These are phyloP conservation scores for Yamadazyma membranifaciens DNA, from an alignment of 1,139 yeast species.

Conservation along the genomic window DNA sequence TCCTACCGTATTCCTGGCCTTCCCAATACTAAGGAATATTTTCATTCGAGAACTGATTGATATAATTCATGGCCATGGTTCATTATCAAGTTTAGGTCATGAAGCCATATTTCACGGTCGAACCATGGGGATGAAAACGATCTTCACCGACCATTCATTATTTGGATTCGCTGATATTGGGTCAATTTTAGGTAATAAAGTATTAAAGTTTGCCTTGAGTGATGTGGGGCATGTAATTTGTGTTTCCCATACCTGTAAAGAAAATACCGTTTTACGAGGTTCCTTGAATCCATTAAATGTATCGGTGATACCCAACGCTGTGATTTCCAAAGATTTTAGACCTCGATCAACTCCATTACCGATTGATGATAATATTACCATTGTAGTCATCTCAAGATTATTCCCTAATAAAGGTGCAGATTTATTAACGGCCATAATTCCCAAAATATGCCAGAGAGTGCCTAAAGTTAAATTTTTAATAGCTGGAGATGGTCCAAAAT, in stretches of 20 bases:
- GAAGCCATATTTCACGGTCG: slow-evolving; percentile 90
- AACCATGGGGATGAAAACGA: slow-evolving; percentile 89
- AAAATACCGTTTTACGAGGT: slow-evolving; percentile 88
- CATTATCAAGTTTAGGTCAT: slow-evolving; percentile 80
- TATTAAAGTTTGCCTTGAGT: slow-evolving; percentile 76
- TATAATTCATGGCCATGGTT: slow-evolving; percentile 94
- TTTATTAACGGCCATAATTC: slow-evolving; percentile 79
- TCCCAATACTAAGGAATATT: slow-evolving; percentile 83
- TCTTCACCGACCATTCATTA: slow-evolving; percentile 92
- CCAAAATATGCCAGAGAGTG: slow-evolving; percentile 67
- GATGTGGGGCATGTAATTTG: slow-evolving; percentile 93
- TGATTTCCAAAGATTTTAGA: slow-evolving; percentile 74
- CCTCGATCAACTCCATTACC: slow-evolving; percentile 43
- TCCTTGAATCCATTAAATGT: slow-evolving; percentile 74
- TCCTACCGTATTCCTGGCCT: slow-evolving; percentile 86
- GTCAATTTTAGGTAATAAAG: slow-evolving; percentile 82
- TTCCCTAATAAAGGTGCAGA: slow-evolving; percentile 98
- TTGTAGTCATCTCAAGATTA: slow-evolving; percentile 86
- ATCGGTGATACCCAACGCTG: slow-evolving; percentile 96
- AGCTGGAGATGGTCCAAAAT: slow-evolving; percentile 98
- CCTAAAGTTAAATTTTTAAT: slow-evolving; percentile 73
- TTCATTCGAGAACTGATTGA: slow-evolving; percentile 82
- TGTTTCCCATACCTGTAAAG: slow-evolving; percentile 96
- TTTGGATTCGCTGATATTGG: slow-evolving; percentile 91
- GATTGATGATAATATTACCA: slow-evolving; percentile 48